Base-by-base conservation (phyloP, 345 rosid species). In the Litchi chinensis region DNA sequence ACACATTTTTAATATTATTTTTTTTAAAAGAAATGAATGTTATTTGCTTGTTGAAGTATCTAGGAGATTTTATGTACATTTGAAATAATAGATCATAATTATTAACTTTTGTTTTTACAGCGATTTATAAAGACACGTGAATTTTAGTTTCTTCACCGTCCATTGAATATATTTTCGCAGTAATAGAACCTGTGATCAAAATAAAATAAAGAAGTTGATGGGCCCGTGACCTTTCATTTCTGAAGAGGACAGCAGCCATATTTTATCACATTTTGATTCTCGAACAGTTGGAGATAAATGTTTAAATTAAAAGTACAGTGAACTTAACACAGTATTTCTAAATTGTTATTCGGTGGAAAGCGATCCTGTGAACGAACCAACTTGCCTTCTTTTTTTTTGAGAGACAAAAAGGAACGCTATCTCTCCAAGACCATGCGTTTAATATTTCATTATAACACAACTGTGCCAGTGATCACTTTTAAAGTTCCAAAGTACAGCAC, bases 341-440 rank as follows among this genome's bases (percentile, higher is more conserved):
- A 41, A 11, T 67, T 24, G 63, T 72, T 60, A 66, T 71, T 71
- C 21, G 56, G 56, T 39, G 26, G 39, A 57, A 63, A 24, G 5
- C 70, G 81, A 70, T 68, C 60, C 79, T 50, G 10, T 62, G 32
- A 24, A 80, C 63, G 65, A 46, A 50, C 78, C 82, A 82, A 77
- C 74, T 88, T 82, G 86, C 54, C 71, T 26, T 26, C 28, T 82
- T 75, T 59, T 59, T 18, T 59, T 59, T 18, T n/a, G 6, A 54
- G 70, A 78, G 12, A 40, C 73, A 5, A 11, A 67, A 0, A 10
- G 50, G 1, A 10, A 3, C 1, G 12, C 13, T 8, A 50, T 12
- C 8, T 68, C 37, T 54, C 60, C 85, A 62, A 80, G 22, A 52
- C 76, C 83, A 71, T 54, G 8, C 67, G 77, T 80, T 59, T 64